Evolutionary conservation across 2,329 filamentous ascomycete genomes (phyloP).

Genomic region (Pseudohalonectria lignicola): DNA sequence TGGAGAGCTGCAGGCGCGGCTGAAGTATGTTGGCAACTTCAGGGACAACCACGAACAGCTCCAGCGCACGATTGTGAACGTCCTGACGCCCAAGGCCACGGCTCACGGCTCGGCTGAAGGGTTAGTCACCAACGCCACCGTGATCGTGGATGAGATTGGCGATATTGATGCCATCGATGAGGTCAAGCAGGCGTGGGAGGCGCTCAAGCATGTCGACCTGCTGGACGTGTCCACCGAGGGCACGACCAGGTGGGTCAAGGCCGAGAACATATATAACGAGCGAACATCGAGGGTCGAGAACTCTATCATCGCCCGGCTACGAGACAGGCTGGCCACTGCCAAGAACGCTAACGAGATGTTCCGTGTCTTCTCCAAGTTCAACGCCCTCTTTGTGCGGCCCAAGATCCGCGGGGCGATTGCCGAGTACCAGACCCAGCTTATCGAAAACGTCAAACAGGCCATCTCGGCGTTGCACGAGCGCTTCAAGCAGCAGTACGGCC

Average conservation of each 20-base stretch:
- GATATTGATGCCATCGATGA: slow-evolving; percentile 96
- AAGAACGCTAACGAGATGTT: slow-evolving; percentile 99
- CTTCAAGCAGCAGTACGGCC: slow-evolving; percentile 97
- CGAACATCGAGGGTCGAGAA: slow-evolving; percentile 95
- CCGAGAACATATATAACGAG: slow-evolving; percentile 94
- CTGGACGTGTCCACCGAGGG: slow-evolving; percentile 86
- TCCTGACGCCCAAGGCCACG: slow-evolving; percentile 68
- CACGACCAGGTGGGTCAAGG: slow-evolving; percentile 83
- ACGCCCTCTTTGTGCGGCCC: slow-evolving; percentile 94
- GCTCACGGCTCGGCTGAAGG: slow-evolving; percentile 41
- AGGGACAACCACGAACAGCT: slow-evolving; percentile 96
- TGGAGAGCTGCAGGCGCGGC: slow-evolving; percentile 74
- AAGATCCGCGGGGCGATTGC: slow-evolving; percentile 97
- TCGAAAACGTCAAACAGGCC: slow-evolving; percentile 95
- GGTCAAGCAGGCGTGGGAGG: slow-evolving; percentile 87
- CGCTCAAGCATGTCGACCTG: slow-evolving; percentile 87
- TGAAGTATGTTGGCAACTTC: slow-evolving; percentile 92
- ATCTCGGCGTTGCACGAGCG: slow-evolving; percentile 89
- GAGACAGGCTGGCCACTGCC: slow-evolving; percentile 86
- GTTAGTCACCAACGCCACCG: slow-evolving; percentile 43
- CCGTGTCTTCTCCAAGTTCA: slow-evolving; percentile 98
- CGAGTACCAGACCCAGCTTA: slow-evolving; percentile 95
- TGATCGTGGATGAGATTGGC: slow-evolving; percentile 68
- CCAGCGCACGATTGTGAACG: slow-evolving; percentile 90
- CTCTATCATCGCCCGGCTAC: slow-evolving; percentile 88